Evolutionary conservation across 2,329 filamentous ascomycete species (phyloP), one percentile per base, ranked within the genome.

Genomic region (Diplodia seriata): DNA sequence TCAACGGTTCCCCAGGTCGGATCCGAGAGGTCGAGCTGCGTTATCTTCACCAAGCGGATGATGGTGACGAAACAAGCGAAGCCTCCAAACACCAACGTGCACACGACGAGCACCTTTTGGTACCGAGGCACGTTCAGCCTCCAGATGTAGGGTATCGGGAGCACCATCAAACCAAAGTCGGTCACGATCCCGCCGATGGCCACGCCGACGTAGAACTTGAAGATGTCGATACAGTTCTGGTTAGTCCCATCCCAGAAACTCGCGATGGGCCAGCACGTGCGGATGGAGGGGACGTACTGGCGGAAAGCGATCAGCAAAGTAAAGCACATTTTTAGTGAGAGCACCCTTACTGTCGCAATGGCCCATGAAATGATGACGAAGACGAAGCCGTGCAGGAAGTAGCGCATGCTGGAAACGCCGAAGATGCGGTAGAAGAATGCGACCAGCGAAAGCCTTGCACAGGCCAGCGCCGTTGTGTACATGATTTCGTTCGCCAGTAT

Each of bases 61-160:
- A 54, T 54, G 18, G 51, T 54, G 51, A 54, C 51, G 26, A 54
- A 54, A 9, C 51, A 54, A 29, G 51, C 51, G 15, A 54, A 54
- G 12, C 51, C 51, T 9, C 51, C 51, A 31, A 54, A 54, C 5
- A 54, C 15, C 51, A 54, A 31, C 2, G 51, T 54, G 15, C 29
- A 54, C 11, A 3, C 29, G 15, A 33, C 29, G 9, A 54, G 51
- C 1, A 33, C 3, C 18, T 54, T 54, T 18, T 31, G 51, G 6
- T 54, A 54, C 26, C 51, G 51, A 4, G 51, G 15, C 14, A 54
- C 14, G 7, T 33, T 33, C 11, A 54, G 51, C 18, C 51, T 54
- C 51, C 51, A 54, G 12, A 54, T 36, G 26, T 54, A 54, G 1
- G 51, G 51, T 18, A 54, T 31, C 3, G 51, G 51, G 15, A 54